Conservation (phyloP, 2,329 filamentous ascomycete genomes). For the Aureobasidium sp. region DNA sequence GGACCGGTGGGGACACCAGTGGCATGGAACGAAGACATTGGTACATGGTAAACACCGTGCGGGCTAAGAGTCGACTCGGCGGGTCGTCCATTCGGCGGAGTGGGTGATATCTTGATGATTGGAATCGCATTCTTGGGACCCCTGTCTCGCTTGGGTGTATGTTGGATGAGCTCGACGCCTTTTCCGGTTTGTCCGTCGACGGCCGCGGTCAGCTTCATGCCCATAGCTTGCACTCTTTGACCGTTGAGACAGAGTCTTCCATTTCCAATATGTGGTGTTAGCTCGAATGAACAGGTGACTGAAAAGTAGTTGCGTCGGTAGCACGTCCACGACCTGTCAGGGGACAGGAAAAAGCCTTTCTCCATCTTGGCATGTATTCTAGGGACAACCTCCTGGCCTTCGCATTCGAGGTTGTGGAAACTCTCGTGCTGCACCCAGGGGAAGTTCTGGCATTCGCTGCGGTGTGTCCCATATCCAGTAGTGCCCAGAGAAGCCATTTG, state of each 20-base stretch:
- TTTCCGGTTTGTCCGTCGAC: conserved; percentile 69
- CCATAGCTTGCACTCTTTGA: conserved; percentile 61
- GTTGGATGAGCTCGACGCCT: conserved; percentile 74
- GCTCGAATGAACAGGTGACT: conserved; percentile 67
- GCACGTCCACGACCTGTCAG: conserved; percentile 79
- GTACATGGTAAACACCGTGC: conserved; percentile 25
- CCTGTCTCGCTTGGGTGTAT: conserved; percentile 86
- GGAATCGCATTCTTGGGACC: conserved; percentile 66
- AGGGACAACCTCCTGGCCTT: conserved; percentile 52
- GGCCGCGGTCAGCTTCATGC: conserved; percentile 76
- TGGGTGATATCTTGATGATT: conserved; percentile 61
- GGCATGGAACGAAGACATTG: conserved; percentile 32
- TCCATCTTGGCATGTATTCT: conserved; percentile 75
- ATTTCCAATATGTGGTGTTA: conserved; percentile 53
- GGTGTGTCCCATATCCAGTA: conserved; percentile 20
- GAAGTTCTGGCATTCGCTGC: conserved; percentile 29
- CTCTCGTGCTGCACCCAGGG: conserved; percentile 40
- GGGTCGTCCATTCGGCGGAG: conserved; percentile 43
- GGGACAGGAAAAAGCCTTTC: conserved; percentile 71
- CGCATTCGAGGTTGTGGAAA: conserved; percentile 54
- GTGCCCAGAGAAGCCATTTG: conserved; percentile 22
- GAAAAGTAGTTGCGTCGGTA: conserved; percentile 89
- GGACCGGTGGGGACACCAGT: conserved; percentile 29
- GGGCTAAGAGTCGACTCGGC: conserved; percentile 29
- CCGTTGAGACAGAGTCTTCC: conserved; percentile 49